Base-by-base conservation (phyloP, 2,329 filamentous ascomycete genomes). In the Cercospora sp. region DNA sequence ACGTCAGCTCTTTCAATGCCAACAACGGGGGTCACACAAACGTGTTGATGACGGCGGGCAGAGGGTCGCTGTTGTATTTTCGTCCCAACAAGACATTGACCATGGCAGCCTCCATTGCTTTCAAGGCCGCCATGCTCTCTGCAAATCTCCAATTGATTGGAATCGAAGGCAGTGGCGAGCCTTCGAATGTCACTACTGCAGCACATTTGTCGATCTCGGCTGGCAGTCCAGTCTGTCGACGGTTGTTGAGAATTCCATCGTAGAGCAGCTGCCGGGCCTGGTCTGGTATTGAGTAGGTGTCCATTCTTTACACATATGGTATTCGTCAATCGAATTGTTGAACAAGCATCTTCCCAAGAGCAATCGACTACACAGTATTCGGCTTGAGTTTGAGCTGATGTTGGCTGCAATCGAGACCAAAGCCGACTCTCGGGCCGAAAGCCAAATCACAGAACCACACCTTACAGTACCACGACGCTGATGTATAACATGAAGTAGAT, bases 71-170 rank as follows among this genome's bases (percentile, higher is more conserved):
- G 40, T 45, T 18, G 62, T 72, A 73, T 58, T 72, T 73, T 12
- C 70, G 63, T 26, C 20, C 59, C 12, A 67, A 53, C 3, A 73
- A 66, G 6, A 70, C 62, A 48, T 72, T 72, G 20, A 73, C 33
- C 59, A 73, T 68, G 33, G 55, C 57, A 18, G 70, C 71, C 63
- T 72, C 70, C 58, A 71, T 65, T 16, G 67, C 66, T 60, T 70
- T 84, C 82, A 42, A 69, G 84, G 83, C 65, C 13, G 69, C 63
- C 3, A 62, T 66, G 60, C 83, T 85, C 73, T 87, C 85, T 3
- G 85, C 84, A 60, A 86, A 85, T 2, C 84, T 79, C 85, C 86
- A 87, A 62, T 85, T 86, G 74, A 87, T 83, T 0, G 85, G 84
- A 13, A 87, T 79, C 45, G 77, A 82, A 0, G 40, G 40, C 40